These are phyloP conservation scores for Teratosphaeria gauchensis DNA, from an alignment of 2,329 filamentous ascomycete species.

Conservation along the genomic window DNA sequence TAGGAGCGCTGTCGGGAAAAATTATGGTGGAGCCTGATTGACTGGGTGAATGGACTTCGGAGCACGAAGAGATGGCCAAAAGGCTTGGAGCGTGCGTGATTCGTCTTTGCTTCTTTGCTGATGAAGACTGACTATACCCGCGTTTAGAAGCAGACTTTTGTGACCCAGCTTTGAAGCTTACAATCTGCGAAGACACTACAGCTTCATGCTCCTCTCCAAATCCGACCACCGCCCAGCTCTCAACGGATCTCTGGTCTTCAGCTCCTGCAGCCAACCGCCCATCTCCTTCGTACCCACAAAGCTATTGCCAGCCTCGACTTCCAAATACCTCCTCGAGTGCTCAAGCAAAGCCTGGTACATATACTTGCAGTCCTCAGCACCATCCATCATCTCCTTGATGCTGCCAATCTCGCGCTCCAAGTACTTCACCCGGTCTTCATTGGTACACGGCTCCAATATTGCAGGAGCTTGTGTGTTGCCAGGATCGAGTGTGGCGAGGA, in stretches of 20 bases:
- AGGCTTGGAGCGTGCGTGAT: too few relatives aligned
- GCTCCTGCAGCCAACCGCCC: slow-evolving; percentile 47
- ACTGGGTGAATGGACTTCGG: too few relatives aligned
- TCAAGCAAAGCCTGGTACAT: slow-evolving; percentile 80
- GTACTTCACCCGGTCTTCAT: slow-evolving; percentile 54
- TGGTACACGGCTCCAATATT: slow-evolving; percentile 55
- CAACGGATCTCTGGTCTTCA: slow-evolving; percentile 64
- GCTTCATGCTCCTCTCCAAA: slow-evolving; percentile 42
- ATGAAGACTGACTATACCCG: not conserved
- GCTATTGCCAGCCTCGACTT: slow-evolving; percentile 33
- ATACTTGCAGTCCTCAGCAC: slow-evolving; percentile 69
- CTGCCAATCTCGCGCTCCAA: slow-evolving; percentile 62
- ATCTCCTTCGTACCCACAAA: slow-evolving; percentile 37
- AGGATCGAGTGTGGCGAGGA: slow-evolving; percentile 58
- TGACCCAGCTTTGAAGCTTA: not conserved
- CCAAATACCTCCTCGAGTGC: slow-evolving; percentile 56
- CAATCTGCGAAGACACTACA: slow-evolving; percentile 19
- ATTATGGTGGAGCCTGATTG: too few relatives aligned
- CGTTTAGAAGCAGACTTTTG: not conserved
- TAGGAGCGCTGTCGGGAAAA: too few relatives aligned
- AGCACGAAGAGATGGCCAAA: too few relatives aligned
- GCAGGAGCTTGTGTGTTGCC: slow-evolving; percentile 33
- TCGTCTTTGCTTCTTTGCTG: too few relatives aligned
- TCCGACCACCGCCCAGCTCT: slow-evolving; percentile 68
- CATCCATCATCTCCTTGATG: slow-evolving; percentile 53